Base-by-base conservation (phyloP, 306 rosid genomes). In the Dryas octopetala region DNA sequence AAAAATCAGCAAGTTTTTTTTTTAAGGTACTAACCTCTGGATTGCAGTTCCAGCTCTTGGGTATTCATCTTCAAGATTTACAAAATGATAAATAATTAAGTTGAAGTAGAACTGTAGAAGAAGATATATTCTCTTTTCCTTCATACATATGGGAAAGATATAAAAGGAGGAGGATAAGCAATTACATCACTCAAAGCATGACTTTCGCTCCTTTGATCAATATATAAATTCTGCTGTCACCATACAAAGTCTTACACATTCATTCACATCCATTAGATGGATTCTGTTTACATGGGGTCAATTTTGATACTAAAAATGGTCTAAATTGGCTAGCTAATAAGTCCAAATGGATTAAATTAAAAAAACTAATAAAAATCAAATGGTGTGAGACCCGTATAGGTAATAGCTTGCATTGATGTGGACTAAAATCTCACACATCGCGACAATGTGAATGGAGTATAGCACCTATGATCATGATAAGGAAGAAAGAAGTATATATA, bases 31-130 rank as follows among this genome's bases (percentile, higher is more conserved):
- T 78, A 69, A 88, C 89, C 91, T 78, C 74, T 46, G 44, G 76
- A 57, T 70, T 85, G 88, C n/a, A 45, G 79, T 55, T 68, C 88
- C 78, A 69, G 70, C 74, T 86, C 88, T 71, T 73, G 86, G 76
- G 66, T 68, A 9, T 60, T 62, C 80, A 83, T 89, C 93, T 81
- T 89, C 65, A 19, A 53, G 66, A 49, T 66, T 61, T 32, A 52
- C 9, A 66, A n/a, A 47, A 14, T 26, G 16, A 2, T 45, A 5
- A 9, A 15, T 12, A 43, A 15, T 15, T 44, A 28, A 41, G 28
- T 9, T 26, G 16, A 10, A 66, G 45, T 15, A 45, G 60, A 3
- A 41, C 11, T 1, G 38, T 32, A 5, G 0, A 10, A 55, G 19
- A 11, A 32, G 13, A 9, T 38, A 48, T 10, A 9, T 9, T 55